Evolutionary conservation across 495 filamentous ascomycete species (phyloP).

Genomic region (Ascodesmis nigricans): DNA sequence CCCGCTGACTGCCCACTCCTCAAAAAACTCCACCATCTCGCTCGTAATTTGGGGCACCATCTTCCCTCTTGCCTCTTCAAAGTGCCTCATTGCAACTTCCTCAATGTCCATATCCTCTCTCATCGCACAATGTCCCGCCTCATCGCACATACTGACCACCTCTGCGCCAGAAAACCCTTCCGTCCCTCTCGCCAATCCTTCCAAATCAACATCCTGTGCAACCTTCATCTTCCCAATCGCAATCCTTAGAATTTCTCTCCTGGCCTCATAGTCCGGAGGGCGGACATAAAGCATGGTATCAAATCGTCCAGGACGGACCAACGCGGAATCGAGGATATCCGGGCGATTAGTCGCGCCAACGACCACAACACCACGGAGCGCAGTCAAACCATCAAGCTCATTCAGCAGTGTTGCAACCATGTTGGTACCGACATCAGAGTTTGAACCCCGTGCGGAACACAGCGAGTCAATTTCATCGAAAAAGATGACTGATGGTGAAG

Average conservation of each 20-base stretch:
- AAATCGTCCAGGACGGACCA: conserved; percentile 73
- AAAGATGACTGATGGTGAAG: conserved; percentile 84
- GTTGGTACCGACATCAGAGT: conserved; percentile 39
- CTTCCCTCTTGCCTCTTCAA: conserved; percentile 37
- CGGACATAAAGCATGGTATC: conserved; percentile 81
- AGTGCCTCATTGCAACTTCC: conserved; percentile 37
- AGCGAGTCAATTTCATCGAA: conserved; percentile 97
- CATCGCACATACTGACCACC: conserved; percentile 57
- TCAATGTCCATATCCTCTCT: conserved; percentile 31
- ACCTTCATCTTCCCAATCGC: conserved; percentile 37
- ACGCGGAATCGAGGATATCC: conserved; percentile 62
- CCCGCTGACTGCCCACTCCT: conserved; percentile 34
- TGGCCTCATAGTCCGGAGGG: conserved; percentile 51
- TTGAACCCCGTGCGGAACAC: conserved; percentile 42
- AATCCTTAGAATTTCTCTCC: conserved; percentile 55
- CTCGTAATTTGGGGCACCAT: conserved; percentile 46
- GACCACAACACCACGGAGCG: conserved; percentile 60
- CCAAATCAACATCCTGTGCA: conserved; percentile 42
- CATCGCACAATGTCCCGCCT: conserved; percentile 37
- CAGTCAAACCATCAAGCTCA: conserved; percentile 91
- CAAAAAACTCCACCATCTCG: conserved; percentile 42
- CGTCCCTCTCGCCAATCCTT: conserved; percentile 40
- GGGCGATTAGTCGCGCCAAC: conserved; percentile 92
- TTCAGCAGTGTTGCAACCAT: conserved; percentile 79
- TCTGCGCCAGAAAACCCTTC: conserved; percentile 82